Evolutionary conservation across 2,329 filamentous ascomycete species (phyloP).

Genomic region (Leptographium lundbergii): DNA sequence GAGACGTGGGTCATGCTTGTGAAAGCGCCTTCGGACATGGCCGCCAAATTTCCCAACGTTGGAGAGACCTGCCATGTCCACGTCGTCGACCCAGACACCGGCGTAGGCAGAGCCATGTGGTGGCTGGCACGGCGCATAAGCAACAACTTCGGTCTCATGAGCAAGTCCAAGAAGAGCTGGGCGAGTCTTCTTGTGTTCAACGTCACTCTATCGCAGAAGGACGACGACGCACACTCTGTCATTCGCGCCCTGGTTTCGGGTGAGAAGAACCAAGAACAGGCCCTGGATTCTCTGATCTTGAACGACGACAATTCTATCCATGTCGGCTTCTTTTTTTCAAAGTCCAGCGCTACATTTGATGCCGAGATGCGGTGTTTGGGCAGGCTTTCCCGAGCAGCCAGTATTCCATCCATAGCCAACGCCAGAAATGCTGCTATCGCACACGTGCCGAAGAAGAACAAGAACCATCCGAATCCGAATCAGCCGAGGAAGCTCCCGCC

Average conservation of each 20-base stretch:
- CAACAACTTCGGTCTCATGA: slow-evolving; percentile 8
- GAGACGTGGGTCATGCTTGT: slow-evolving; percentile 11
- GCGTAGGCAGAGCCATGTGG: slow-evolving; percentile 2
- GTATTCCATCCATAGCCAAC: background rate
- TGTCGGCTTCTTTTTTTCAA: slow-evolving; percentile 8
- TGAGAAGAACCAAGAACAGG: background rate
- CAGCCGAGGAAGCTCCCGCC: background rate
- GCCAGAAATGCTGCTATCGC: background rate
- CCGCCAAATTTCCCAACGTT: slow-evolving; percentile 4
- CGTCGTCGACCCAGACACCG: background rate
- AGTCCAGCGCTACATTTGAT: slow-evolving; percentile 10
- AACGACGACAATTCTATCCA: slow-evolving; percentile 5
- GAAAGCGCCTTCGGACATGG: slow-evolving; percentile 1
- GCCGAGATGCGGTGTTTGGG: slow-evolving; percentile 10
- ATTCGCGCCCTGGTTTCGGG: slow-evolving; percentile 6
- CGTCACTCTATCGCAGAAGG: slow-evolving; percentile 1
- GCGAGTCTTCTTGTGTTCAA: slow-evolving; percentile 8
- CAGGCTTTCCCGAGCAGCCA: slow-evolving; percentile 5
- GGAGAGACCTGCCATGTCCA: slow-evolving; percentile 9
- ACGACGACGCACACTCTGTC: background rate
- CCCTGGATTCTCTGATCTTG: slow-evolving; percentile 2
- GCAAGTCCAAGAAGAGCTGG: slow-evolving; percentile 3
- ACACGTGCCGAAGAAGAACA: background rate
- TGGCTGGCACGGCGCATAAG: slow-evolving; percentile 7
- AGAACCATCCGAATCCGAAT: too few species aligned